Percentiles rank a stretch among this genome's conserved stretches.
Conservation (phyloP, 2,329 filamentous ascomycete genomes). For the Cordyceps militaris region DNA sequence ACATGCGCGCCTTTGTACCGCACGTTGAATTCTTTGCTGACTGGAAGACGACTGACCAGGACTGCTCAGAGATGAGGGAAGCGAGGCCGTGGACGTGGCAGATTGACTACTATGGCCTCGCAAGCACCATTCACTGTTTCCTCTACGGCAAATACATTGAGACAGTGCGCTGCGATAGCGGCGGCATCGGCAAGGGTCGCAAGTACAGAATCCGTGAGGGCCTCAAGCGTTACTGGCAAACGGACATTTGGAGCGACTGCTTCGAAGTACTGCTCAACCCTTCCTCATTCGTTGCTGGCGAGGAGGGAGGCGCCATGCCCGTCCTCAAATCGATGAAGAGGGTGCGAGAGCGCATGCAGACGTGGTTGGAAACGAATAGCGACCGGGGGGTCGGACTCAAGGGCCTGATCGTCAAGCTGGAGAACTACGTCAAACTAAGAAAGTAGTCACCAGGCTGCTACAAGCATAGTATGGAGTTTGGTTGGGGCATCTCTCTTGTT, state of each 20-base stretch:
- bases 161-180: conserved; percentile 52
- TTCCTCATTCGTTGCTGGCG: conserved; percentile 53
- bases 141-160: conserved; percentile 95
- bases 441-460: conserved; percentile 17
- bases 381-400: conserved; percentile 75
- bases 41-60: conserved; percentile 81
- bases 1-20: conserved; percentile 76
- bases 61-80: conserved; percentile 95
- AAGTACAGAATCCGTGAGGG: conserved; percentile 74
- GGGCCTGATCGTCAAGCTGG: conserved; percentile 57
- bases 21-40: conserved; percentile 83
- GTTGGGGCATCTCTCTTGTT: background rate
- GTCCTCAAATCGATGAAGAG: conserved; percentile 61
- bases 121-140: conserved; percentile 78
- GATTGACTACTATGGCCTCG: conserved; percentile 90
- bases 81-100: conserved; percentile 94
- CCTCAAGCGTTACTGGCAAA: conserved; percentile 95
- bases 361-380: conserved; percentile 71
- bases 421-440: conserved; percentile 38
- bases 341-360: conserved; percentile 74
- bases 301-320: conserved; percentile 64
- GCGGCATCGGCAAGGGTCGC: conserved; percentile 53
- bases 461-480: background rate
- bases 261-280: conserved; percentile 88
- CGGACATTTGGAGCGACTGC: conserved; percentile 75